phyloP scores from a whole-genome alignment of 2,329 filamentous ascomycete species.

The Talaromyces sp. region DNA sequence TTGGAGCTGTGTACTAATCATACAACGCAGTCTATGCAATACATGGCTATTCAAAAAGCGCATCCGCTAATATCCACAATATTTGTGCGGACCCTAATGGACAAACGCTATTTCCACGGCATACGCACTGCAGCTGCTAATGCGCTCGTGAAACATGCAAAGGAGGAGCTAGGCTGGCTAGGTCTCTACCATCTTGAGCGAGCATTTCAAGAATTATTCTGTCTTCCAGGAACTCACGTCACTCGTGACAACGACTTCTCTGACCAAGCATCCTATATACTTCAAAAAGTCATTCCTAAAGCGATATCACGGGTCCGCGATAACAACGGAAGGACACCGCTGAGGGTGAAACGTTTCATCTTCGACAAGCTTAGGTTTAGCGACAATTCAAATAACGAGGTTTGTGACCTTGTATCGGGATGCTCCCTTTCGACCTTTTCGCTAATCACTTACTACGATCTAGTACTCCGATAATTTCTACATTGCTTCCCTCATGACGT shows the following conservation, averaged over 20 bases:
- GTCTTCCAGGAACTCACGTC: constrained; percentile 71
- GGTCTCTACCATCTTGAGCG: constrained; percentile 81
- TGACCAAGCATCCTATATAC: constrained; percentile 77
- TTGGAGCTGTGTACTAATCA: constrained; percentile 15
- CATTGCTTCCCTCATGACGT: constrained; percentile 71
- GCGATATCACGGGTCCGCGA: constrained; percentile 78
- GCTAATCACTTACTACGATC: constrained; percentile 5
- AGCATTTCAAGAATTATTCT: constrained; percentile 84
- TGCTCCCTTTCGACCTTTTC: not conserved
- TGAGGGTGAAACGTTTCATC: constrained; percentile 75
- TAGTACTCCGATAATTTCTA: constrained; percentile 86
- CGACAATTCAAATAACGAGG: constrained; percentile 81
- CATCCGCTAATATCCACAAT: constrained; percentile 85
- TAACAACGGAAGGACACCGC: constrained; percentile 69
- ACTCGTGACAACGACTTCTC: constrained; percentile 87
- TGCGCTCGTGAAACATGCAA: constrained; percentile 72
- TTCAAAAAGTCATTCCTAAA: constrained; percentile 77
- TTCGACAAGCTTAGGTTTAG: constrained; percentile 89
- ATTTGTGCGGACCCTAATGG: constrained; percentile 82
- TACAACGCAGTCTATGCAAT: constrained; percentile 63
- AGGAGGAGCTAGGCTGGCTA: constrained; percentile 66
- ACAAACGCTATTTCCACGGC: constrained; percentile 87
- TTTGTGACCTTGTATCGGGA: constrained; percentile 27
- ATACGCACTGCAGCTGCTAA: constrained; percentile 82
- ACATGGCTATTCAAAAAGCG: constrained; percentile 62